phyloP scores from a whole-genome alignment of 257 asterid genomes.

The Solanum chaucha region DNA sequence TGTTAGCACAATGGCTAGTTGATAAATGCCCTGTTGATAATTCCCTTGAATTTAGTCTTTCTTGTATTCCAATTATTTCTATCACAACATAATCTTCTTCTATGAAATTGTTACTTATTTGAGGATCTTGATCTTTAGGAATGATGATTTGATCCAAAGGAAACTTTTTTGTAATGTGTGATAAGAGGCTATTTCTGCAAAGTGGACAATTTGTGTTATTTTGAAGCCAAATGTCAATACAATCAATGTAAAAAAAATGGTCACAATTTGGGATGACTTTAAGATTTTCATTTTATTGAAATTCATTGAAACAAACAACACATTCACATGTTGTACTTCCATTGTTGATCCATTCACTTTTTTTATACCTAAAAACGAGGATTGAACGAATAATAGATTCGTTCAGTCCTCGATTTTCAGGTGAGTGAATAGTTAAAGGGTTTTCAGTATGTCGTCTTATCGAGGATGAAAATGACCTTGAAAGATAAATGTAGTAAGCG shows the following conservation, averaged over 20 bases:
- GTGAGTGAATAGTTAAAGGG: conserved; percentile 14
- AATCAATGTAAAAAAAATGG: conserved; percentile 61
- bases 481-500: conserved; percentile 5
- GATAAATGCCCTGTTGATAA: too few relatives aligned
- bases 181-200: too few relatives aligned
- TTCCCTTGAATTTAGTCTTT: too few relatives aligned
- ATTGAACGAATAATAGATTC: conserved; percentile 55
- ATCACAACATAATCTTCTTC: too few relatives aligned
- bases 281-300: conserved; percentile 48
- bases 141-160: too few relatives aligned
- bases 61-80: too few relatives aligned
- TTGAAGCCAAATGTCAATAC: too few relatives aligned
- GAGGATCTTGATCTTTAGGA: too few relatives aligned
- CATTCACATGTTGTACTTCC: conserved; percentile 24
- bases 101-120: too few relatives aligned
- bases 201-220: too few relatives aligned
- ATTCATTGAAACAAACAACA: conserved; percentile 67
- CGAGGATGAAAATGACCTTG: conserved; percentile 36
- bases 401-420: conserved; percentile 47
- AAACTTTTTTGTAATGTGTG: too few relatives aligned
- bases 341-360: not conserved
- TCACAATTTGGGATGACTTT: conserved; percentile 53
- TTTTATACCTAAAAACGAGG: conserved; percentile 42
- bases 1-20: conserved; percentile 20
- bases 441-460: conserved; percentile 5